These are phyloP conservation scores for Umbellularia californica DNA, from an alignment of 164 flowering plant genomes.

Conservation along the genomic window DNA sequence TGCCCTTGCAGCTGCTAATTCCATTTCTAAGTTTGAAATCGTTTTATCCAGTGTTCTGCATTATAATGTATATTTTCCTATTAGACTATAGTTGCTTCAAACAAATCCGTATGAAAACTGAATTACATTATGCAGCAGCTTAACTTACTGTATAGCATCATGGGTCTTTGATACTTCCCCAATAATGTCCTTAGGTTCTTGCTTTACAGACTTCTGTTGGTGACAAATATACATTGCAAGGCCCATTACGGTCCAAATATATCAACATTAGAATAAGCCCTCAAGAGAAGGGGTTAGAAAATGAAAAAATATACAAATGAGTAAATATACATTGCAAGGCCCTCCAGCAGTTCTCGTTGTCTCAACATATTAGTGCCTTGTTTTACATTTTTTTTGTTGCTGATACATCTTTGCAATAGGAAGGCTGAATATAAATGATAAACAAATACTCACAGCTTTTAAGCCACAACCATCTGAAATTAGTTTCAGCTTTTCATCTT, in stretches of 20 bases:
- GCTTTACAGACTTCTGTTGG: conserved; percentile 35
- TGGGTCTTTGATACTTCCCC: conserved; percentile 77
- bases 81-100: not conserved
- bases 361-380: not conserved
- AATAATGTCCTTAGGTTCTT: conserved; percentile 42
- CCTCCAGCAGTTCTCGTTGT: not conserved
- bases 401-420: not conserved
- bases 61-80: not conserved
- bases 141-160: conserved; percentile 75
- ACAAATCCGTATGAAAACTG: not conserved
- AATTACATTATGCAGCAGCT: conserved; percentile 1
- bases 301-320: too few species aligned
- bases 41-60: conserved; percentile 87
- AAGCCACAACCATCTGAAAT: conserved; percentile 66
- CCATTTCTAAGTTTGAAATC: conserved; percentile 93
- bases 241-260: not conserved
- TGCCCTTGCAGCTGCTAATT: conserved; percentile 92
- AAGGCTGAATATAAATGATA: not conserved
- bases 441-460: conserved; percentile 46
- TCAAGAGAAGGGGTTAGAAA: not conserved
- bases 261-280: not conserved
- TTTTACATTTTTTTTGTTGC: not conserved
- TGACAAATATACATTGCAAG: conserved; percentile 1
- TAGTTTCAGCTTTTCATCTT: conserved; percentile 51
- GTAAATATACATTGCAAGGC: too few species aligned